Percentiles rank a stretch among this genome's conserved stretches.
These are phyloP conservation scores for Wickerhamiella sergipiensis DNA, from an alignment of 805 yeast genomes.

Conservation along the genomic window DNA sequence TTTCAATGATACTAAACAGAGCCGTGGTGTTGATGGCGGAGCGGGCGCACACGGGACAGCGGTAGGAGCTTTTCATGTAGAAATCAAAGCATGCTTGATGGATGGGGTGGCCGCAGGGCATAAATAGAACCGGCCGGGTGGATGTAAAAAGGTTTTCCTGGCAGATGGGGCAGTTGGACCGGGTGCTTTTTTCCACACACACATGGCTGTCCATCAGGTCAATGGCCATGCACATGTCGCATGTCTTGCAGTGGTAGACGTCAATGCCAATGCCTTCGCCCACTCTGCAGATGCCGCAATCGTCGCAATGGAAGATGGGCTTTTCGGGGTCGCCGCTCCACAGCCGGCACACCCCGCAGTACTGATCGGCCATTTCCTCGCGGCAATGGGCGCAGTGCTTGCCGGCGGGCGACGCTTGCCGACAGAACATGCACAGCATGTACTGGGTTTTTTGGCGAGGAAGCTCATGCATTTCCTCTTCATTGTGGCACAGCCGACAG, in stretches of 20 bases:
- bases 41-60: conserved; percentile 82
- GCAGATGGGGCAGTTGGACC: conserved; percentile 86
- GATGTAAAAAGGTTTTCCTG: conserved; percentile 82
- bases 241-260: conserved; percentile 79
- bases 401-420: conserved; percentile 58
- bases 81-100: conserved; percentile 77
- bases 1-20: conserved; percentile 73
- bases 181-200: conserved; percentile 79
- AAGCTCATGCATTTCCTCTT: conserved; percentile 47
- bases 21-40: conserved; percentile 80
- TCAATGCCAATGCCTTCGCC: conserved; percentile 83
- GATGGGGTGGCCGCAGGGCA: conserved; percentile 90
- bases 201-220: conserved; percentile 63
- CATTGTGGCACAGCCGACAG: conserved; percentile 77
- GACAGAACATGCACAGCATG: conserved; percentile 72
- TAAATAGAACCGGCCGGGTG: conserved; percentile 69
- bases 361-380: conserved; percentile 56
- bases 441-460: conserved; percentile 45
- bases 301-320: conserved; percentile 81
- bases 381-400: conserved; percentile 59
- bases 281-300: conserved; percentile 83
- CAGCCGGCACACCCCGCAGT: conserved; percentile 62
- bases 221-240: conserved; percentile 79
- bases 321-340: conserved; percentile 65
- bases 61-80: conserved; percentile 68